Base-by-base conservation (phyloP, 768 basidiomycete species). In the Tulasnella sp. region DNA sequence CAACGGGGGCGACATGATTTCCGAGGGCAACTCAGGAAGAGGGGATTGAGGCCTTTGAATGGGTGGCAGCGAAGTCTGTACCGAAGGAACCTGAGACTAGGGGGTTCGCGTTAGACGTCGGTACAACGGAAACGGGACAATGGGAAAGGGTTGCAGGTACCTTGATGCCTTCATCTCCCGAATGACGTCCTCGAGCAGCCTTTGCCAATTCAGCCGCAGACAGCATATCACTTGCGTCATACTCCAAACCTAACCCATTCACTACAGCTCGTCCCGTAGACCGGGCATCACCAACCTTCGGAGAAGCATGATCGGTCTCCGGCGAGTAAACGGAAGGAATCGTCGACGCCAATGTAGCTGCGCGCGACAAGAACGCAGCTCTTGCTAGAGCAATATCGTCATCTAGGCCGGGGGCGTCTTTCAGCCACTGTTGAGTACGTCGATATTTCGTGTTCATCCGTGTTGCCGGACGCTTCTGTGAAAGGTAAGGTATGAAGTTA, bases 301-400 rank as follows among this genome's bases (percentile, higher is more conserved):
- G 54, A n/a, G 54, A 58, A 5, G 54, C n/a, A 58, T 58, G 54
- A 58, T 58, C 54, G 54, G 54, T 64, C 29, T 45, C 49, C 29
- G 72, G 72, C 7, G 72, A 74, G 49, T 74, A 74, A 36, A 54
- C 54, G 31, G 72, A 74, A n/a, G 72, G 72, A n/a, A 74, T 39
- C 11, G 72, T 74, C 42, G 72, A 74, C 14, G 49, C 72, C 25
- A 49, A 34, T 29, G 72, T 74, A n/a, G 40, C 25, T 54, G 52
- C 31, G 25, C 72, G 72, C 9, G 45, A 64, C 11, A 74, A 29
- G 34, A 40, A 69, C 31, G 39, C 36, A n/a, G 68, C 68, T 40
- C 39, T 69, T 17, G 54, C 54, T n/a, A 58, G 29, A 25, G 54
- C 22, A 58, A 58, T 58, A n/a, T 58, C 54, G 29, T 58, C 54